phyloP scores from a whole-genome alignment of 495 filamentous ascomycete species.

The Sporormia fimetaria region DNA sequence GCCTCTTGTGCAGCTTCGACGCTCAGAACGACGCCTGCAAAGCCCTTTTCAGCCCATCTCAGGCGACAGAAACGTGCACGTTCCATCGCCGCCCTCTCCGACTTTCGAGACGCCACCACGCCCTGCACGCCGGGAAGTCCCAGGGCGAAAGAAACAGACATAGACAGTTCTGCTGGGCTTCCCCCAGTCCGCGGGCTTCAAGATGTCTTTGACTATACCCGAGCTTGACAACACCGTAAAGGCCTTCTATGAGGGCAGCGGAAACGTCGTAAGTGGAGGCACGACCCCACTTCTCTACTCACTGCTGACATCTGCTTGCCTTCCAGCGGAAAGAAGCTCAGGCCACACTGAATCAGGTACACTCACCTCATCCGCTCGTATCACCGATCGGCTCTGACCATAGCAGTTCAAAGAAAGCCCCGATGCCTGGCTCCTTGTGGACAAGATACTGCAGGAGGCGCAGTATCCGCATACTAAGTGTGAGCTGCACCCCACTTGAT shows the following conservation, averaged over 20 bases:
- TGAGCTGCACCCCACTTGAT: conserved; percentile 37
- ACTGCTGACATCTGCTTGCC: conserved; percentile 19
- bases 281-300: conserved; percentile 1
- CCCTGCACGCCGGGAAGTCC: too few relatives aligned
- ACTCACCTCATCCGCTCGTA: conserved; percentile 22
- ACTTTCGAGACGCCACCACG: too few relatives aligned
- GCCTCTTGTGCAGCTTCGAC: too few relatives aligned
- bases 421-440: conserved; percentile 93
- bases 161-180: too few relatives aligned
- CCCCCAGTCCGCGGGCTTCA: too few relatives aligned
- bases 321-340: conserved; percentile 92
- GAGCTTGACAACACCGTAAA: conserved; percentile 94
- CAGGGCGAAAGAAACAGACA: too few relatives aligned
- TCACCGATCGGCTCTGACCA: conserved; percentile 25
- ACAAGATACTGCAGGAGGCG: conserved; percentile 84
- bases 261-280: conserved; percentile 75
- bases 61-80: too few relatives aligned
- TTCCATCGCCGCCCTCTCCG: too few relatives aligned
- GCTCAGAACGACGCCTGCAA: too few relatives aligned
- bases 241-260: conserved; percentile 92
- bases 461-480: conserved; percentile 95
- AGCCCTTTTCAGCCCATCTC: too few relatives aligned
- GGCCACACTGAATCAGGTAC: conserved; percentile 83
- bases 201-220: conserved; percentile 62
- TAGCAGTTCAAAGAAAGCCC: conserved; percentile 93